Percentiles rank a stretch among this genome's conserved stretches.
Conservation (phyloP, 139 green algal species). For the Deuterostichococcus epilithicus region DNA sequence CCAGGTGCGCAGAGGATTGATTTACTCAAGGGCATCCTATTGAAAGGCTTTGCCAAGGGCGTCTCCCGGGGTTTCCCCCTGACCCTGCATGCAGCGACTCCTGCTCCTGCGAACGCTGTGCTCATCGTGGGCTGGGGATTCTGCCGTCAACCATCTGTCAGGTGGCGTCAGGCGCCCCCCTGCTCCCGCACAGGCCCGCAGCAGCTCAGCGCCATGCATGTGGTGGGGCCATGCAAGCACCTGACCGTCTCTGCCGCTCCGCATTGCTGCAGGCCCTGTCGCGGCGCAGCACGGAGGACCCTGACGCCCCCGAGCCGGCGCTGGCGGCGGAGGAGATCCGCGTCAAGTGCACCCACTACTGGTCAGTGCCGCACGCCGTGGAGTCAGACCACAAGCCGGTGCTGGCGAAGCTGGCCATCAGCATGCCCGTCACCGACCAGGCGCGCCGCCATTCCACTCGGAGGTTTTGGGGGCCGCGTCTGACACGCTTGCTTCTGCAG, state of each 20-base stretch:
- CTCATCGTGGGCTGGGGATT: not conserved
- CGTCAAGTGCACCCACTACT: constrained; percentile 51
- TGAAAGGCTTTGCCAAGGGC: no score
- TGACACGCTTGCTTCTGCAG: not conserved
- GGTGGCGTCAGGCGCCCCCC: not conserved
- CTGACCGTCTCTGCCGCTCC: no score
- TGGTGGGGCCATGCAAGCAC: not conserved
- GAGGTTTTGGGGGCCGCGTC: constrained; percentile 21
- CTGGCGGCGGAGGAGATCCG: constrained; percentile 25
- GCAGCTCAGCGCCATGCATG: not conserved
- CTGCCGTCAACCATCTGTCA: not conserved
- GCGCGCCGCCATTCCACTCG: constrained; percentile 19
- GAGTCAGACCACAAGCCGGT: constrained; percentile 94
- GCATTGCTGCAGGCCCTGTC: not conserved
- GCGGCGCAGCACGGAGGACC: not conserved
- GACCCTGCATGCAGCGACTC: not conserved
- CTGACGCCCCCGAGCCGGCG: not conserved
- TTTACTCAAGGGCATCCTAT: not conserved
- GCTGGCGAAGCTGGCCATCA: constrained; percentile 40
- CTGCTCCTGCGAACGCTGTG: not conserved
- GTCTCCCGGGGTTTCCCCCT: no score
- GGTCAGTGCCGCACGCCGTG: constrained; percentile 61
- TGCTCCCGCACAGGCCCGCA: not conserved
- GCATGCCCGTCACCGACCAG: constrained; percentile 36
- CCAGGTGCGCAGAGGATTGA: not conserved